Evolutionary conservation across 352 stramenopile genomes (phyloP).

Genomic region (Phytophthora fragariae): DNA sequence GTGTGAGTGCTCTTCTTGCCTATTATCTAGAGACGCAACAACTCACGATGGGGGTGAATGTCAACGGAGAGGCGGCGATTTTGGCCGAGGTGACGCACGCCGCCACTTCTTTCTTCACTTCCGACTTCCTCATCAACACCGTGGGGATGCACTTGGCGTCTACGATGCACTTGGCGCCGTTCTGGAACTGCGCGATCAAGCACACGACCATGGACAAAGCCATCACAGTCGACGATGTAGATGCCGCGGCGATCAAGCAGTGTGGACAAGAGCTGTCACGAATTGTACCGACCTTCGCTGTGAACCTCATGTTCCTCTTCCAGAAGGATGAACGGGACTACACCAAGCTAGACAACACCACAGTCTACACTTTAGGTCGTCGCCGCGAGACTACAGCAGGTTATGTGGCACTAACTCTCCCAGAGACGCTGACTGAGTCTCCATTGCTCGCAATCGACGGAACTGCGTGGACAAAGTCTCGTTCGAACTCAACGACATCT

Average conservation of each 20-base stretch:
- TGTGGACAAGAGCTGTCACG: slow-evolving; percentile 29
- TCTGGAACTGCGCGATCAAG: slow-evolving; percentile 56
- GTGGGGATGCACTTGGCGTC: slow-evolving; percentile 47
- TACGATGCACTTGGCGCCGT: slow-evolving; percentile 45
- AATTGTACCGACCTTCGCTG: slow-evolving; percentile 40
- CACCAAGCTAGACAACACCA: slow-evolving; percentile 52
- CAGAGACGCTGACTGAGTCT: slow-evolving; percentile 41
- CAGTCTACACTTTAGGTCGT: slow-evolving; percentile 40
- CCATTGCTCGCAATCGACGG: slow-evolving; percentile 44
- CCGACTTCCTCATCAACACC: slow-evolving; percentile 44
- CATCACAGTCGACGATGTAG: slow-evolving; percentile 33
- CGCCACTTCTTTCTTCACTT: slow-evolving; percentile 37
- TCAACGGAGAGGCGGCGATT: slow-evolving; percentile 49
- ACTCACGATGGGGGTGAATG: slow-evolving; percentile 46
- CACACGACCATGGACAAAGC: slow-evolving; percentile 50
- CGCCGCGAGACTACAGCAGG: slow-evolving; percentile 30
- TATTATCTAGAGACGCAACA: slow-evolving; percentile 42
- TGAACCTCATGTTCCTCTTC: slow-evolving; percentile 56
- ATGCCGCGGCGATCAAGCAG: slow-evolving; percentile 27
- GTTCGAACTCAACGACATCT: not conserved
- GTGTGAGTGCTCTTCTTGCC: slow-evolving; percentile 26
- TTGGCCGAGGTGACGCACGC: slow-evolving; percentile 50
- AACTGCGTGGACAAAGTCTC: slow-evolving; percentile 41
- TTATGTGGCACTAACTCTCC: slow-evolving; percentile 28
- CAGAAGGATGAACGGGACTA: slow-evolving; percentile 50